Conservation (phyloP, 169 alveolate species). For the Theileria annulata region DNA sequence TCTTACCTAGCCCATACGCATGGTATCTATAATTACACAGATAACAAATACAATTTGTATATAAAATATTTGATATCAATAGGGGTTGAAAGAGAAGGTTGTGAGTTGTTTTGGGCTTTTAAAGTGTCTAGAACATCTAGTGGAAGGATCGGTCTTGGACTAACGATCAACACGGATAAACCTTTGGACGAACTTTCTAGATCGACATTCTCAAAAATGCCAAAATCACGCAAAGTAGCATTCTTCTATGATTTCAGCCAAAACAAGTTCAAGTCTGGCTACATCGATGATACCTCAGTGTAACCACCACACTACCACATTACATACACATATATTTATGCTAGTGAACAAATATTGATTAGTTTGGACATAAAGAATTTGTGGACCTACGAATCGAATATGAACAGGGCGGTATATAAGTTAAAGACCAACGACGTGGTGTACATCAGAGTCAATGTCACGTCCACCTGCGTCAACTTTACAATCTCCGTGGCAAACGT, state of each 20-base stretch:
- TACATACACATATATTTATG: not conserved
- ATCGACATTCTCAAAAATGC: slow-evolving; percentile 18
- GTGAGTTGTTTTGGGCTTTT: slow-evolving; percentile 57
- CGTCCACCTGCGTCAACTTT: slow-evolving; percentile 33
- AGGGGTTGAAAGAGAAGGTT: slow-evolving; percentile 60
- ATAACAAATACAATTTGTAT: not conserved
- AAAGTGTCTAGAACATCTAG: slow-evolving; percentile 44
- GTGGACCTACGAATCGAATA: slow-evolving; percentile 53
- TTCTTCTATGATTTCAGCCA: slow-evolving; percentile 53
- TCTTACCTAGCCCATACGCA: slow-evolving; percentile 24
- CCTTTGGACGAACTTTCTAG: slow-evolving; percentile 57
- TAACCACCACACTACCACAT: slow-evolving; percentile 4
- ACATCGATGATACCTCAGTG: slow-evolving; percentile 32
- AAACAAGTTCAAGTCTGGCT: slow-evolving; percentile 55
- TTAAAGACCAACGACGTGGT: slow-evolving; percentile 40
- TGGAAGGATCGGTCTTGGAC: slow-evolving; percentile 53
- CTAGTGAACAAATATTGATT: not conserved
- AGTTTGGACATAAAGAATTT: slow-evolving; percentile 25
- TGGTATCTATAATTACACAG: not conserved
- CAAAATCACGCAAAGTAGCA: slow-evolving; percentile 30
- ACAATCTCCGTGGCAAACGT: slow-evolving; percentile 15
- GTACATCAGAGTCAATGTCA: slow-evolving; percentile 20
- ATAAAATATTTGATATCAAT: not conserved
- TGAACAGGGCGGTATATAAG: slow-evolving; percentile 10
- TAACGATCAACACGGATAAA: slow-evolving; percentile 36